These are phyloP conservation scores for Zygoascus hellenicus DNA, from an alignment of 1,139 yeast genomes.

Conservation along the genomic window DNA sequence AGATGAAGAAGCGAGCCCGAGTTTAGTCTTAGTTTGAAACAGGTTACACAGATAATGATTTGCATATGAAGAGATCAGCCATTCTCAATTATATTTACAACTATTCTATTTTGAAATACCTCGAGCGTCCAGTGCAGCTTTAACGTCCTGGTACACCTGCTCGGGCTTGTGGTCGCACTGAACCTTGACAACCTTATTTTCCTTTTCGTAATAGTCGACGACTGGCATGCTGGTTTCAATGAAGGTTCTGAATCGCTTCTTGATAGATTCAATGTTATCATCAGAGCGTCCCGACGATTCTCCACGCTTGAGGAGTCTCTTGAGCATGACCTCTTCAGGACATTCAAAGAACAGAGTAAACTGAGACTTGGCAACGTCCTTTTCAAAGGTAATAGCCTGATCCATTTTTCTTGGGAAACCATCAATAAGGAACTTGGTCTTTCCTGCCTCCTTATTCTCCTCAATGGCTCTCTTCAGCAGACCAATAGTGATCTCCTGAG, in stretches of 20 bases:
- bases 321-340: slow-evolving; percentile 83
- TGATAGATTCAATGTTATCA: slow-evolving; percentile 86
- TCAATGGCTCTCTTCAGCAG: slow-evolving; percentile 73
- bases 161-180: slow-evolving; percentile 78
- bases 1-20: not conserved
- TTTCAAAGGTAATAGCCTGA: slow-evolving; percentile 89
- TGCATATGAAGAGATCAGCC: not conserved
- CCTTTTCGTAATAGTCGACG: slow-evolving; percentile 71
- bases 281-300: slow-evolving; percentile 92
- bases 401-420: slow-evolving; percentile 99
- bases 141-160: slow-evolving; percentile 66
- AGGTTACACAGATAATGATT: not conserved
- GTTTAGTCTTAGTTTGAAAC: not conserved
- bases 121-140: slow-evolving; percentile 49
- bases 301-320: slow-evolving; percentile 82
- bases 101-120: slow-evolving; percentile 7
- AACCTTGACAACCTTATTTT: slow-evolving; percentile 71
- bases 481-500: slow-evolving; percentile 90
- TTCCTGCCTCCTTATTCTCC: slow-evolving; percentile 49
- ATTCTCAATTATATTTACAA: not conserved
- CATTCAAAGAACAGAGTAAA: slow-evolving; percentile 90
- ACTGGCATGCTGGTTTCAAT: slow-evolving; percentile 93
- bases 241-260: slow-evolving; percentile 81
- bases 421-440: slow-evolving; percentile 67
- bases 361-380: slow-evolving; percentile 63